Evolutionary conservation across 768 basidiomycete genomes (phyloP), one percentile per base, ranked within the genome.

Genomic region (Pisolithus albus): DNA sequence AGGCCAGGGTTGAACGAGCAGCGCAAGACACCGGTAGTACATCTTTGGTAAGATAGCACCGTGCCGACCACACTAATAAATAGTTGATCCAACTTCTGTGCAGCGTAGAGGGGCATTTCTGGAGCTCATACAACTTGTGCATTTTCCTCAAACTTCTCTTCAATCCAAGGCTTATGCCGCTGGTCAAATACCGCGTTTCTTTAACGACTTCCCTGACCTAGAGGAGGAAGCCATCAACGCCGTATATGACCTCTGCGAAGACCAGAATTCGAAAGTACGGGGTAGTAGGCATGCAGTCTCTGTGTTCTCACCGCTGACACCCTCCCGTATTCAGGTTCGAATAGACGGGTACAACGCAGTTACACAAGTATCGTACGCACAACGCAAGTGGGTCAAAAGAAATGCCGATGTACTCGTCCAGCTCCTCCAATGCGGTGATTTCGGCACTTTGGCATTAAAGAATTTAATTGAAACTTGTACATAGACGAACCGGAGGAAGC

Each of bases 351-450:
- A 88, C 61, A 63, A 68, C 16, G 81, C 84, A 2, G 76, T 88
- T 50, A 79, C 77, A 0, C 64, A 69, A 48, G 72, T 78, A 11
- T 79, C 77, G 36, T 63, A 56, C 23, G 74, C 72, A 50, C 74
- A 81, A 51, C 71, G 61, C 44, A 81, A 77, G 59, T 82, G 78
- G 77, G 73, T 86, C 47, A 82, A 81, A 63, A 70, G 86, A 56
- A 88, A 88, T 62, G 80, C 81, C 4, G 86, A 88, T 64, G 86
- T 88, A 3, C 70, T 88, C 18, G 72, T 88, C n/a, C 86, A 88
- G 55, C 67, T 88, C 15, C 72, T 88, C 8, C 86, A 87, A 63
- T 84, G 82, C 57, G 85, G 85, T 86, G 61, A 64, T 26, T 26
- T 10, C 44, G 32, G 37, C 37, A 53, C 38, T 24, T 28, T 44